A percentile compares a stretch with the other conserved stretches of the same genome.
These are phyloP conservation scores for Macroventuria anomochaeta DNA, from an alignment of 2,329 filamentous ascomycete genomes.

Conservation along the genomic window DNA sequence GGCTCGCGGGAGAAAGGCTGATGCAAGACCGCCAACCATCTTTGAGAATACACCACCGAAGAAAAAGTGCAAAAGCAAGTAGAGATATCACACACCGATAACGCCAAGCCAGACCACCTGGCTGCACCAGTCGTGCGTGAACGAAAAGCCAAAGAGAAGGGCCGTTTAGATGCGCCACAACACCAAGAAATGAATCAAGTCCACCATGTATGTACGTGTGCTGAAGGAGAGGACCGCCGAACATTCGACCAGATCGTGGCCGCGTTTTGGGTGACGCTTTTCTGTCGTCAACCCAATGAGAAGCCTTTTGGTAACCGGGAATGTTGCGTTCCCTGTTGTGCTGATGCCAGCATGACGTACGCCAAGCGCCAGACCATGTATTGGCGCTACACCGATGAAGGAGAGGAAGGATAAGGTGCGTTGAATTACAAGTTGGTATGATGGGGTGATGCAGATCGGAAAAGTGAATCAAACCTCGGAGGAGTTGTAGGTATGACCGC, in stretches of 20 bases:
- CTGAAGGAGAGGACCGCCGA: conserved; percentile 26
- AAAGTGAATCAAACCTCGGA: not conserved
- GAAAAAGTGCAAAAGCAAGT: conserved; percentile 3
- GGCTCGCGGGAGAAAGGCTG: conserved; percentile 11
- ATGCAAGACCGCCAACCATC: conserved; percentile 10
- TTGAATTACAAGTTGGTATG: conserved; percentile 40
- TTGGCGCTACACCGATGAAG: conserved; percentile 29
- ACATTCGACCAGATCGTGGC: conserved; percentile 26
- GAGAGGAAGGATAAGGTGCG: conserved; percentile 32
- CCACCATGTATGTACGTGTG: conserved; percentile 36
- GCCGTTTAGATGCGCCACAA: conserved; percentile 23
- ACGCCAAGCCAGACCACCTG: conserved; percentile 17
- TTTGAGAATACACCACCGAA: conserved; percentile 18
- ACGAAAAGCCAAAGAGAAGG: conserved; percentile 6
- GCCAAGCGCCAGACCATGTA: conserved; percentile 42
- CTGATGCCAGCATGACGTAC: conserved; percentile 33
- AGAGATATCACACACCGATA: conserved; percentile 9
- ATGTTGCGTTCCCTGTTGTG: conserved; percentile 22
- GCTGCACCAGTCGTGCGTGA: conserved; percentile 13
- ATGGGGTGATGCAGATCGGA: conserved; percentile 16
- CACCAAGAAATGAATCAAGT: conserved; percentile 29
- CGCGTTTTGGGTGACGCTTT: conserved; percentile 18
- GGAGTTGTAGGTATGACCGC: not conserved
- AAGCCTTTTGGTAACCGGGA: conserved; percentile 20
- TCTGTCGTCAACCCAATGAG: conserved; percentile 18